Base-by-base conservation (phyloP, 1,284 basidiomycete species). In the Naganishia albida region DNA sequence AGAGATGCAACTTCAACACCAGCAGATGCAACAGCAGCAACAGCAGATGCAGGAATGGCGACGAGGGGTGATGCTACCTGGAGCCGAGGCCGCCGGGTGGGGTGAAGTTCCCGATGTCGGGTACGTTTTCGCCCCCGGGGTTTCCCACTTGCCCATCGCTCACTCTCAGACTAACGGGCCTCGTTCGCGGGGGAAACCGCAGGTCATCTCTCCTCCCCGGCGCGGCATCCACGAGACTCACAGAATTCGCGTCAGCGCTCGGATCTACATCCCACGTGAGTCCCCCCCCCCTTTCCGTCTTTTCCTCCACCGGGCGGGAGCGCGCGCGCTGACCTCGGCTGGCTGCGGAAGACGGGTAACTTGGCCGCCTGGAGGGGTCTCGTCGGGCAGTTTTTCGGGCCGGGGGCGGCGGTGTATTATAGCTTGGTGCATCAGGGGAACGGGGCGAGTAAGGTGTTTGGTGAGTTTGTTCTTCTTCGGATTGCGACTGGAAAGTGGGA, bases 381-480 rank as follows among this genome's bases (percentile, higher is more conserved):
- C 16, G 57, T 60, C 6, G 44, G 23, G 23, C 57, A 40, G 34
- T 40, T 46, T 40, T 60, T 60, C 34, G 34, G 16, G n/a, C 20
- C 28, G n/a, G 57, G 57, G 2, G n/a, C 46, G 1, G 28, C 40
- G 57, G 16, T 49, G 34, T 49, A 60, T 60, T 60, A 60, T 18
- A 38, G 30, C 38, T 40, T 60, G 57, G 49, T 46, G 23, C 57
- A 60, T 49, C 57, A 60, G 43, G 57, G 57, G 18, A 60, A 60
- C 25, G 30, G 49, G 44, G 49, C 57, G 23, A 49, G 20, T 20
- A 60, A 60, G 48, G 49, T 46, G 34, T 60, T 60, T 28, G 57
- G 57, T 60, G 25, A 48, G 56, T 30, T 10, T 4, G 34, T 10
- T 4, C 10, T 4, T 34, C 10, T 10, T 34, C 6, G 10, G 34